A percentile compares a stretch with the other conserved stretches of the same genome.
These are phyloP conservation scores for Globisporangium rhizosaccharum DNA, from an alignment of 352 stramenopile genomes.

Conservation along the genomic window DNA sequence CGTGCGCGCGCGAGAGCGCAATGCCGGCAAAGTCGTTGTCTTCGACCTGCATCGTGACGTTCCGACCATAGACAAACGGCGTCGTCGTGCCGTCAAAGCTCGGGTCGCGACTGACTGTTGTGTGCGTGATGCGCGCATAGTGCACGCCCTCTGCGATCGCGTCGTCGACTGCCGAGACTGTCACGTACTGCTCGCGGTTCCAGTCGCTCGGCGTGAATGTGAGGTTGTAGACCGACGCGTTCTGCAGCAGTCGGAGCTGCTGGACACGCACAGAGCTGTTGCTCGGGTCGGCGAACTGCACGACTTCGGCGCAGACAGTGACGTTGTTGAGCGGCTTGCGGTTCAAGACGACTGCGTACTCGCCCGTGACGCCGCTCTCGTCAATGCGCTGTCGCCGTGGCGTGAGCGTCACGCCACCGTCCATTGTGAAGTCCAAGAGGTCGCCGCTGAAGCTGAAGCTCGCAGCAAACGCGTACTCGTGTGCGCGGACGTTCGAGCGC, in stretches of 20 bases:
- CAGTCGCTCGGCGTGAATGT: conserved; percentile 52
- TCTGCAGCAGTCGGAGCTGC: conserved; percentile 36
- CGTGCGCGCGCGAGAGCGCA: conserved; percentile 40
- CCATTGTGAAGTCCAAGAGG: conserved; percentile 65
- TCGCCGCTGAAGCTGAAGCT: conserved; percentile 48
- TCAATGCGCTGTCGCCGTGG: conserved; percentile 37
- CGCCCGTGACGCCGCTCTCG: conserved; percentile 40
- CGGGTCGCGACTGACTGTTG: conserved; percentile 34
- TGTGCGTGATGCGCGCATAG: conserved; percentile 53
- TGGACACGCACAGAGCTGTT: conserved; percentile 18
- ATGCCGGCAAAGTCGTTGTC: conserved; percentile 62
- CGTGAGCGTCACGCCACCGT: conserved; percentile 56
- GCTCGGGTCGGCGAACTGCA: conserved; percentile 25
- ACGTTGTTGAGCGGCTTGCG: conserved; percentile 50
- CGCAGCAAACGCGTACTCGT: conserved; percentile 48
- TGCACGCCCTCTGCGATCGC: conserved; percentile 49
- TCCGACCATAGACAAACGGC: conserved; percentile 56
- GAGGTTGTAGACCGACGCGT: conserved; percentile 16
- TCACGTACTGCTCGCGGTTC: conserved; percentile 65
- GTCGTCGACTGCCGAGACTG: conserved; percentile 51
- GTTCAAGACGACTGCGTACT: conserved; percentile 70
- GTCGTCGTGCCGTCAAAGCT: conserved; percentile 46
- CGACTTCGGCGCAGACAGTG: conserved; percentile 31
- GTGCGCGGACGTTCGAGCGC: conserved; percentile 14
- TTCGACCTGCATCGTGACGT: conserved; percentile 58